Evolutionary conservation across 2,329 filamentous ascomycete species (phyloP).

Genomic region (Aspergillus brasiliensis): DNA sequence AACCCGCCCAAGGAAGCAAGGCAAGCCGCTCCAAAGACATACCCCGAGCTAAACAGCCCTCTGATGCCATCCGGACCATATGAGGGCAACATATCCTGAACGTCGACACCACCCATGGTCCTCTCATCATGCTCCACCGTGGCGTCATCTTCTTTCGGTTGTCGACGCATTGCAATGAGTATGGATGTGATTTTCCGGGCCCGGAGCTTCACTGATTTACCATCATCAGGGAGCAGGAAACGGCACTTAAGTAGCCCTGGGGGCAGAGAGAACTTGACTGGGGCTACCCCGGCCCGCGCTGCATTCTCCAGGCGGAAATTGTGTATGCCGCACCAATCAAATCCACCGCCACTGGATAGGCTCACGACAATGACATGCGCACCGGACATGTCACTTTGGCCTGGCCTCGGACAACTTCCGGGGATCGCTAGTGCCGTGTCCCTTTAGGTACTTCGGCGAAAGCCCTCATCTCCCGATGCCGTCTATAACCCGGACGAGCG

Average conservation of each 20-base stretch:
- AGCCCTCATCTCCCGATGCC: too few relatives aligned
- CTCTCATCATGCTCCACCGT: not conserved
- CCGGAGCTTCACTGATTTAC: too few relatives aligned
- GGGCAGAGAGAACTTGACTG: not conserved
- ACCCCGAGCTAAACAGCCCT: slow-evolving; percentile 39
- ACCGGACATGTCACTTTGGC: not conserved
- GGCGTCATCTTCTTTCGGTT: not conserved
- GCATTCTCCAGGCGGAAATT: not conserved
- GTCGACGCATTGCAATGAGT: not conserved
- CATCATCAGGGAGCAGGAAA: not conserved
- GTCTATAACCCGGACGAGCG: too few relatives aligned
- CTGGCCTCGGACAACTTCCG: not conserved
- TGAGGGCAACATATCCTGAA: not conserved
- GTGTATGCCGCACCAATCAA: not conserved
- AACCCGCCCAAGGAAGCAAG: slow-evolving; percentile 47
- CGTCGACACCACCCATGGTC: not conserved
- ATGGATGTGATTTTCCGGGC: too few relatives aligned
- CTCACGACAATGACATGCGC: not conserved
- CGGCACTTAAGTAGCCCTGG: not conserved
- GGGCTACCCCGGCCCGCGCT: not conserved
- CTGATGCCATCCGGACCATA: slow-evolving; percentile 35
- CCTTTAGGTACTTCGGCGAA: too few relatives aligned
- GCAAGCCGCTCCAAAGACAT: slow-evolving; percentile 46
- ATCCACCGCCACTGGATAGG: not conserved
- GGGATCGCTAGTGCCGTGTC: not conserved